phyloP scores from a whole-genome alignment of 2,329 filamentous ascomycete species.

The Capronia coronata region DNA sequence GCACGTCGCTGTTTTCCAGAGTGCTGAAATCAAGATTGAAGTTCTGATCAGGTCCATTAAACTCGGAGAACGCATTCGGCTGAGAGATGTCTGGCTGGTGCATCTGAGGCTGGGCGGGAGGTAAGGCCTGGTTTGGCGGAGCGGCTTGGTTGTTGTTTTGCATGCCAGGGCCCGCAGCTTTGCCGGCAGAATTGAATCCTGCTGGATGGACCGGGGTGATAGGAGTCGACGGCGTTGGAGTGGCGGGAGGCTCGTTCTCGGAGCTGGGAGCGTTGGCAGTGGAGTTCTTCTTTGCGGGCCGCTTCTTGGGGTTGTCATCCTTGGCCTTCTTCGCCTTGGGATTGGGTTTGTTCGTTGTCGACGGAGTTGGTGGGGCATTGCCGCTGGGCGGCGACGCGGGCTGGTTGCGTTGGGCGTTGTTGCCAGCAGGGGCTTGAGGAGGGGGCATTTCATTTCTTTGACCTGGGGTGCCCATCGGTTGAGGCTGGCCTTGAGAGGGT shows the following conservation, averaged over 20 bases:
- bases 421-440: constrained; percentile 41
- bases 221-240: constrained; percentile 45
- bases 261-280: constrained; percentile 39
- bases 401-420: constrained; percentile 38
- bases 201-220: constrained; percentile 44
- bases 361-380: constrained; percentile 55
- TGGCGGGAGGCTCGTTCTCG: constrained; percentile 43
- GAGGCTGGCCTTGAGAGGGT: constrained; percentile 38
- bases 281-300: constrained; percentile 42
- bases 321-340: constrained; percentile 54
- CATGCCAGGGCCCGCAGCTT: constrained; percentile 32
- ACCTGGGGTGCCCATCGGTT: constrained; percentile 50
- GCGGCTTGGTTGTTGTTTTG: constrained; percentile 33
- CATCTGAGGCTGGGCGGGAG: constrained; percentile 26
- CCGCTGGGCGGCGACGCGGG: constrained; percentile 40
- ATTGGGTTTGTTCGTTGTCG: constrained; percentile 53
- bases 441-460: constrained; percentile 50
- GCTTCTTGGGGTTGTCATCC: constrained; percentile 43
- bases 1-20: constrained; percentile 42
- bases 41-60: constrained; percentile 18
- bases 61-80: constrained; percentile 20
- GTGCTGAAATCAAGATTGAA: constrained; percentile 36
- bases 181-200: constrained; percentile 37
- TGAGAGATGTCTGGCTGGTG: constrained; percentile 27
- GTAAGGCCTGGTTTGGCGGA: constrained; percentile 32